Evolutionary conservation across 495 filamentous ascomycete genomes (phyloP), one percentile per base, ranked within the genome.

Genomic region (Coniosporium apollinis): DNA sequence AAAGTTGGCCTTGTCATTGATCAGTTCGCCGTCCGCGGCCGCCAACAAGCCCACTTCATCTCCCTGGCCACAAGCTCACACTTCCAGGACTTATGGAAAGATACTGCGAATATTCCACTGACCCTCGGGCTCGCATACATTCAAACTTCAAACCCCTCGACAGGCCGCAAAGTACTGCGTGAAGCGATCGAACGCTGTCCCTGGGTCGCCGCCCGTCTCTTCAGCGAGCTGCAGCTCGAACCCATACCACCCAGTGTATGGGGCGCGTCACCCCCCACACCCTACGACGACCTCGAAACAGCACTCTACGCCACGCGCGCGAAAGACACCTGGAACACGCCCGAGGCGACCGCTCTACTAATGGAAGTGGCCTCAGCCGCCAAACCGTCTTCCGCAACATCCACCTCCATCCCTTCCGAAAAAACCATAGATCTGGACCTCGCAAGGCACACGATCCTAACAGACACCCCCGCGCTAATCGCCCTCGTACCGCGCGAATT

Each of bases 291-390:
- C 33, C 63, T 96, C 8, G 61, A 85, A 36, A 72, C 75, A 2
- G 73, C 81, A 42, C 65, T 94, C 0, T 96, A 94, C 52, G 69
- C 85, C 24, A 59, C 71, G 16, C 71, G 76, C 20, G 70, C 81
- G 2, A 89, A 86, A 48, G 82, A 92, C 47, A 64, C 94, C 11
- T 99, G 91, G 91, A 83, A 82, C 41, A 83, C 77, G 1, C 69
- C 85, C 0, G 74, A 81, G 44, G 68, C 74, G 6, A 70, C 68
- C 1, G 59, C 69, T 19, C 56, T 94, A 3, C 65, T 97, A 1
- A 65, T 77, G 18, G 75, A 85, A 43, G 70, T 80, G 13, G 82
- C 49, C 13, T 50, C 45, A 4, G 47, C 76, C 19, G 63, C 73
- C 19, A 72, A 69, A 19, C 58, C 67, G 3, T n/a, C n/a, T n/a